Conservation (phyloP, 495 filamentous ascomycete species). For the Penicillium argentinense region DNA sequence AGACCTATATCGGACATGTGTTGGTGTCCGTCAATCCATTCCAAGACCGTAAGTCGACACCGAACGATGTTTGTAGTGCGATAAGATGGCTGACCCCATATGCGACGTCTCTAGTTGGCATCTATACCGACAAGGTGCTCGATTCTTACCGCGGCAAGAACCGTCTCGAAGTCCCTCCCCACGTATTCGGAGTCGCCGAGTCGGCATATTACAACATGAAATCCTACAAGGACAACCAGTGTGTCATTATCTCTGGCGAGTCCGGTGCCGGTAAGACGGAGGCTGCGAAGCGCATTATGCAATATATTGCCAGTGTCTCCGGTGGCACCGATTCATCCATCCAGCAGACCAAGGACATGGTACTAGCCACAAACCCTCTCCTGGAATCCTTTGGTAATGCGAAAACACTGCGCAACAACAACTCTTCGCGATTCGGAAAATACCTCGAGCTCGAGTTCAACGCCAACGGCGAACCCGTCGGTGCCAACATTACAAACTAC, state of each 20-base stretch:
- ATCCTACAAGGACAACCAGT: conserved; percentile 98
- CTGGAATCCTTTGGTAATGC: conserved; percentile 98
- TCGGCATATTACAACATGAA: conserved; percentile 99
- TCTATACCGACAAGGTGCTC: conserved; percentile 93
- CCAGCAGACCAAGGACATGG: conserved; percentile 98
- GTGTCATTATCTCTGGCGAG: conserved; percentile 98
- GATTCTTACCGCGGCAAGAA: conserved; percentile 95
- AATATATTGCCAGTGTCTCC: conserved; percentile 97
- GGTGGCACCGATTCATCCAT: conserved; percentile 88
- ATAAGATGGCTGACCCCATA: conserved; percentile 8
- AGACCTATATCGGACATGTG: conserved; percentile 99
- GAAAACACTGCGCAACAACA: conserved; percentile 97
- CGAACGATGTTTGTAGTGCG: no score
- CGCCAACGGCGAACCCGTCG: conserved; percentile 84
- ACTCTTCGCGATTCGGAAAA: conserved; percentile 97
- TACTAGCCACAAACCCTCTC: conserved; percentile 94
- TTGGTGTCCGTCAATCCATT: conserved; percentile 99
- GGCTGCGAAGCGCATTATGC: conserved; percentile 98
- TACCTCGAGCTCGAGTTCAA: conserved; percentile 99
- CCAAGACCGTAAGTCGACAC: conserved; percentile 70
- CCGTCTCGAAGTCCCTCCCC: conserved; percentile 89
- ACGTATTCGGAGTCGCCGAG: conserved; percentile 98
- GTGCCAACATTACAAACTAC: conserved; percentile 98
- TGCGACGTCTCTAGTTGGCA: conserved; percentile 64
- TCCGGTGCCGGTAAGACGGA: conserved; percentile 99